Evolutionary conservation across 306 rosid genomes (phyloP).

Genomic region (Argentina anserina): DNA sequence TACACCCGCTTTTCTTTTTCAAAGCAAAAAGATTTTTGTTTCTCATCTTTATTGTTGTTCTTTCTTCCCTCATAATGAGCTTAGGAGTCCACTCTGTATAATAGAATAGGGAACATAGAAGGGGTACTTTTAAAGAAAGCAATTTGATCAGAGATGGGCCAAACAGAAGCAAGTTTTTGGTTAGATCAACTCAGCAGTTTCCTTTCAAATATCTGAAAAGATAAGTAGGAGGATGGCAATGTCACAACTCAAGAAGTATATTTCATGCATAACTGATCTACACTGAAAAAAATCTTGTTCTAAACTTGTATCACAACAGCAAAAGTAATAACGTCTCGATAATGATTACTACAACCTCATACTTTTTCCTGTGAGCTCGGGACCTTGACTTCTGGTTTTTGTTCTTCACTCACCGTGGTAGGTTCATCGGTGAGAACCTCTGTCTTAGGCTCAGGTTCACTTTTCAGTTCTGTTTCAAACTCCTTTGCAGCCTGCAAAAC

Average conservation of each 20-base stretch:
- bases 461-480: conserved; percentile 85
- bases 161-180: not conserved
- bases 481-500: conserved; percentile 90
- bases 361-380: conserved; percentile 68
- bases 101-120: not conserved
- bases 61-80: not conserved
- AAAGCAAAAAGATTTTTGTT: conserved; percentile 11
- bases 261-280: conserved; percentile 12
- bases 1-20: not conserved
- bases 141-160: conserved; percentile 3
- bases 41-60: not conserved
- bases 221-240: not conserved
- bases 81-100: not conserved
- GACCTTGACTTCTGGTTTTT: conserved; percentile 54
- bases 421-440: conserved; percentile 48
- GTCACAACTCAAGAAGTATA: not conserved
- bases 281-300: not conserved
- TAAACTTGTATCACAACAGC: conserved; percentile 3
- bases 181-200: not conserved
- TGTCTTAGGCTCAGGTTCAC: conserved; percentile 47
- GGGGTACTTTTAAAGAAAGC: not conserved
- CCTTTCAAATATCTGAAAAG: not conserved
- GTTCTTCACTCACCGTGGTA: conserved; percentile 40
- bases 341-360: conserved; percentile 37
- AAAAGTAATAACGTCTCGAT: not conserved